Conservation (phyloP, 2,329 filamentous ascomycete genomes). For the Drechslera avenae region DNA sequence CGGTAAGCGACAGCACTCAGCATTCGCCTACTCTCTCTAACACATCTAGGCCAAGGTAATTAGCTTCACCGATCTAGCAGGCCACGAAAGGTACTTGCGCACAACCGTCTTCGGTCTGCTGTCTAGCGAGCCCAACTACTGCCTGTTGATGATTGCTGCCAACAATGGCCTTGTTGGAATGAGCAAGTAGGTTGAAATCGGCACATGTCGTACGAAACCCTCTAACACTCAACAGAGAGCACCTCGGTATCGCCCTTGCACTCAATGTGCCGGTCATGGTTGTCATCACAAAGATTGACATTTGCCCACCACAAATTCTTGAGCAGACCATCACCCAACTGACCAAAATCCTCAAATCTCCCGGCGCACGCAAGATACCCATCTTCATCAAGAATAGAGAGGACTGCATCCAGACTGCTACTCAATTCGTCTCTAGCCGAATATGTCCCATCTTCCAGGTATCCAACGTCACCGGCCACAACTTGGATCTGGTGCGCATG, state of each 20-base stretch:
- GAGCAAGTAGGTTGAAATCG: conserved; percentile 67
- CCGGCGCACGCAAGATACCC: conserved; percentile 91
- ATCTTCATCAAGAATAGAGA: conserved; percentile 92
- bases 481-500: conserved; percentile 84
- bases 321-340: conserved; percentile 92
- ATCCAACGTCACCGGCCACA: conserved; percentile 94
- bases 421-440: conserved; percentile 91
- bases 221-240: conserved; percentile 62
- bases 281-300: conserved; percentile 96
- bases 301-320: conserved; percentile 93
- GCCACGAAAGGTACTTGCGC: conserved; percentile 91
- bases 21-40: conserved; percentile 14
- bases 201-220: neutral
- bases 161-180: conserved; percentile 97
- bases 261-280: conserved; percentile 98
- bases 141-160: conserved; percentile 95
- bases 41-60: conserved; percentile 78
- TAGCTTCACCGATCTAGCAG: conserved; percentile 91
- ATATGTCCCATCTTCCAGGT: conserved; percentile 98
- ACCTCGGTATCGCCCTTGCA: conserved; percentile 90
- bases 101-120: conserved; percentile 96
- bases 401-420: conserved; percentile 92
- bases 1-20: conserved; percentile 53
- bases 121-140: conserved; percentile 96
- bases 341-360: conserved; percentile 89